These are phyloP conservation scores for Colletotrichum cuscutae DNA, from an alignment of 2,329 filamentous ascomycete species.

Conservation along the genomic window DNA sequence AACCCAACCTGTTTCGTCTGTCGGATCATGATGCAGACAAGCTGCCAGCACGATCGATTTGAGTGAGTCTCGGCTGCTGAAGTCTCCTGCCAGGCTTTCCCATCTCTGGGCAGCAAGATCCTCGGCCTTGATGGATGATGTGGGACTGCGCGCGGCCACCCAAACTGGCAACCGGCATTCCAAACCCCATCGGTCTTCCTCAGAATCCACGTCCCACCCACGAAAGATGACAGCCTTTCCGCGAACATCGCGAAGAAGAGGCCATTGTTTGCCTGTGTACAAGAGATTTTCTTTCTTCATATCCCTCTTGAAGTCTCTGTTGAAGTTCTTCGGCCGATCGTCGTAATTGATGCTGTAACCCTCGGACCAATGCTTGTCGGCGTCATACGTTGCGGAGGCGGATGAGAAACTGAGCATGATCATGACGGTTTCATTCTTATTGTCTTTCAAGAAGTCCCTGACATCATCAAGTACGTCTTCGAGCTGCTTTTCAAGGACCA, in stretches of 20 bases:
- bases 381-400: background rate
- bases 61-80: background rate
- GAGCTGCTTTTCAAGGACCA: background rate
- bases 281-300: background rate
- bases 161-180: background rate
- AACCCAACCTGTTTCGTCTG: background rate
- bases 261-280: conserved; percentile 13
- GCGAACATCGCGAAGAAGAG: background rate
- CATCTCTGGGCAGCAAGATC: background rate
- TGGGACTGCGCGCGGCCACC: background rate
- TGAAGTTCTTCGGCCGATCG: background rate
- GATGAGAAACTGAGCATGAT: conserved; percentile 11
- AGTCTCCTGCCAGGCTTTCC: background rate
- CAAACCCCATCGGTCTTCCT: background rate
- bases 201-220: background rate
- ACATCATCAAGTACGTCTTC: background rate
- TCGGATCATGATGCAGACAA: background rate
- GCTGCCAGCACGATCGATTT: background rate
- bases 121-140: background rate
- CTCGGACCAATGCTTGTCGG: background rate
- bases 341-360: background rate
- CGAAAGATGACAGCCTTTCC: conserved; percentile 11
- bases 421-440: background rate
- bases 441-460: background rate
- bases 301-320: background rate